Base-by-base conservation (phyloP, 768 basidiomycete genomes). In the Mycena vitilis region DNA sequence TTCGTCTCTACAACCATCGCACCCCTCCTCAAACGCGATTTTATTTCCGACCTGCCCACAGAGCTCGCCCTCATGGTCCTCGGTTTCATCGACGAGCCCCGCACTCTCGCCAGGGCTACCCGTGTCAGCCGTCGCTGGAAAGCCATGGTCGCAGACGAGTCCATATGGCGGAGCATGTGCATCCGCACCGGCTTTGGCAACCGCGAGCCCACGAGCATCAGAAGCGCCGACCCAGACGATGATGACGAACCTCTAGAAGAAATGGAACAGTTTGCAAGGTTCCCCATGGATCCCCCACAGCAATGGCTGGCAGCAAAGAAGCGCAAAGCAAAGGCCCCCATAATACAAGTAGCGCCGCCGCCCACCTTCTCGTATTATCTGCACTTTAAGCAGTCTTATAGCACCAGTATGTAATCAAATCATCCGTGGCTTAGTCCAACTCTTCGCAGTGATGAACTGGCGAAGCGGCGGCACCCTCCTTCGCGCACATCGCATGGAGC, bases 131-230 rank as follows among this genome's bases (percentile, higher is more conserved):
- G 82, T 60, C 83, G 84, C 56, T 98, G 96, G 96, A 79, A 84
- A 16, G 79, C 77, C 18, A 84, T 98, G 8, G 83, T 91, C 9
- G 79, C 84, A 52, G 95, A 95, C 73, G 94, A 96, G 71, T 85
- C 82, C 70, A 82, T 94, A 13, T 98, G 96, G 96, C 89, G 88
- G 77, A 73, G 83, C 13, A 88, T 97, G 88, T 95, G 91, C 74
- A 77, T 81, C 13, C 73, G 20, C 86, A 89, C 75, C 85, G 84
- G 8, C 92, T 89, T 71, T 73, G 75, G 62, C 76, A 81, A 61
- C 69, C 68, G 45, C 75, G 75, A 55, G 72, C 73, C 37, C 47
- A 54, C 38, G 51, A 54, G 53, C 45, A 40, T 18, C 38, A 30
- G 49, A 8, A 20, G 38, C 25, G 45, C 22, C 22, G 76, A 74